Conservation (phyloP, 1,284 basidiomycete species). For the Wolfiporia cocos region DNA sequence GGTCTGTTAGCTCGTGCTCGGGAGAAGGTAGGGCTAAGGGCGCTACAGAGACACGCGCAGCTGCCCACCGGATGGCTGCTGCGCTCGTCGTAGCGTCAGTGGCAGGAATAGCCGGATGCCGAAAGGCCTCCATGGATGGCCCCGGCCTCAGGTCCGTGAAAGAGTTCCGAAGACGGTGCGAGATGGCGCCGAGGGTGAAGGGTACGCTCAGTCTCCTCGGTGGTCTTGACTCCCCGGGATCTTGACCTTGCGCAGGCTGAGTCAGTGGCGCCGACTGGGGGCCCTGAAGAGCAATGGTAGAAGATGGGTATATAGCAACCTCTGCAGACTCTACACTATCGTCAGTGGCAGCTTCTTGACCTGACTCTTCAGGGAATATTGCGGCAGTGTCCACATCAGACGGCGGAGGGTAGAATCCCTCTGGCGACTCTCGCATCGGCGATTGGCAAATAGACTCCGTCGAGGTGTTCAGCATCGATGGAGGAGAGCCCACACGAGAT, state of each 20-base stretch:
- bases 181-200: conserved; percentile 20
- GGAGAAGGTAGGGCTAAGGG: conserved; percentile 82
- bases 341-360: not conserved
- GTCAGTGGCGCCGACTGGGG: not conserved
- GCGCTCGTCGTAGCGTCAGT: conserved; percentile 63
- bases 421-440: no score
- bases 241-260: not conserved
- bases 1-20: conserved; percentile 82
- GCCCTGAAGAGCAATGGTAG: not conserved
- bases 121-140: conserved; percentile 16
- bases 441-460: no score
- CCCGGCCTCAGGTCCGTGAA: conserved; percentile 41
- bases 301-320: not conserved
- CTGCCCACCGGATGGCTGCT: conserved; percentile 82
- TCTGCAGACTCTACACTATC: not conserved
- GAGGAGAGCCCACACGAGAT: conserved; percentile 5
- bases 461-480: no score
- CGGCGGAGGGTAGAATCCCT: no score
- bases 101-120: conserved; percentile 28
- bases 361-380: no score
- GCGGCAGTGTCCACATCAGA: no score
- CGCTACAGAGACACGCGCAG: conserved; percentile 63
- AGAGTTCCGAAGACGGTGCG: conserved; percentile 51
- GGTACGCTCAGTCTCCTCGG: conserved; percentile 17
- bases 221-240: conserved; percentile 6